phyloP scores from a whole-genome alignment of 345 rosid species.

The Arabis hirsuta region DNA sequence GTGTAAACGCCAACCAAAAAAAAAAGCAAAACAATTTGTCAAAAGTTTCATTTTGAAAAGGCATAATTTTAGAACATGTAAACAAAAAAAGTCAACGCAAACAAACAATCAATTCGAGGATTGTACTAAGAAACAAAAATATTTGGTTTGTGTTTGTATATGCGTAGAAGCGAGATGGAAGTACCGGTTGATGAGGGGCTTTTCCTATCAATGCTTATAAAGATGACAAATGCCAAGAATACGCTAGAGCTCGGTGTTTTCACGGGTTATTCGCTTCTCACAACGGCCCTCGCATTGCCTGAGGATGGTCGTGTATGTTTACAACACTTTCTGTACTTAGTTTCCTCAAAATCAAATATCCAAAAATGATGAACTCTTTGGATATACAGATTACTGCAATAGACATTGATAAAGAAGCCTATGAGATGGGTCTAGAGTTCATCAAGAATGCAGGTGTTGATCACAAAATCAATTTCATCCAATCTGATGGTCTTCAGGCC shows the following conservation, averaged over 20 bases:
- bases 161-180: slow-evolving; percentile 42
- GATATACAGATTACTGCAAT: slow-evolving; percentile 54
- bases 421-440: slow-evolving; percentile 58
- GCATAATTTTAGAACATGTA: no score
- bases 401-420: slow-evolving; percentile 51
- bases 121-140: neutral
- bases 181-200: slow-evolving; percentile 55
- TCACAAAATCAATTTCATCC: slow-evolving; percentile 57
- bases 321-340: neutral
- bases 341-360: neutral
- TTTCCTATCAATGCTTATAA: slow-evolving; percentile 52
- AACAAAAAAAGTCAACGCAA: neutral
- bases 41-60: no score
- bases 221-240: slow-evolving; percentile 49
- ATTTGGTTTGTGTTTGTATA: neutral
- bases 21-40: no score
- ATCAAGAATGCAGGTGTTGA: slow-evolving; percentile 59
- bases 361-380: neutral
- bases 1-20: no score
- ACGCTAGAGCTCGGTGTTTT: slow-evolving; percentile 63
- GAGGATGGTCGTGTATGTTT: slow-evolving; percentile 46
- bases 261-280: slow-evolving; percentile 60
- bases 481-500: slow-evolving; percentile 46
- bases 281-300: slow-evolving; percentile 53
- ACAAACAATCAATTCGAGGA: neutral